Percentiles rank a stretch among this genome's conserved stretches.
Evolutionary conservation across 1,284 basidiomycete species (phyloP).

Genomic region (Amylostereum areolatum): DNA sequence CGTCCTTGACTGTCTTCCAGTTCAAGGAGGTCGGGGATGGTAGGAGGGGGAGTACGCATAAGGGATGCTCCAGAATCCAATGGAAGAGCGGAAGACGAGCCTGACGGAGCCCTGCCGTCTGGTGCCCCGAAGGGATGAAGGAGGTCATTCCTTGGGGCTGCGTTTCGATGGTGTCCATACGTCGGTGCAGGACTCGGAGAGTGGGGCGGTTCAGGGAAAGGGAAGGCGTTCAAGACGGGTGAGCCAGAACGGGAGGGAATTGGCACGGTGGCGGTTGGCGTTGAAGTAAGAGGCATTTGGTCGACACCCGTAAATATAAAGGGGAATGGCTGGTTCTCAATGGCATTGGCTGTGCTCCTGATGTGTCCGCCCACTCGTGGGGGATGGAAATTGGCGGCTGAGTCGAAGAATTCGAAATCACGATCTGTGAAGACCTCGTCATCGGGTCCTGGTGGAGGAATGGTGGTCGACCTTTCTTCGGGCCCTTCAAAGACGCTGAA

Average conservation of each 20-base stretch:
- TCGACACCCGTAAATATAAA: constrained; percentile 37
- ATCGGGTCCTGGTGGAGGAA: constrained; percentile 13
- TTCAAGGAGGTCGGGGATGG: constrained; percentile 13
- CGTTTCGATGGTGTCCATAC: not conserved
- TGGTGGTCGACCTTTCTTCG: constrained; percentile 21
- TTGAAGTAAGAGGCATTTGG: constrained; percentile 44
- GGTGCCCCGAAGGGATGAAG: constrained; percentile 21
- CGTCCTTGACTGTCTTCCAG: constrained; percentile 6
- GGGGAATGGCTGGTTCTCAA: constrained; percentile 49
- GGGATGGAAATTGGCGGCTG: constrained; percentile 35
- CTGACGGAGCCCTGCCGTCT: constrained; percentile 8
- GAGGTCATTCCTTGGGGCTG: constrained; percentile 16
- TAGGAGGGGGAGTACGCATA: constrained; percentile 15
- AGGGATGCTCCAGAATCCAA: constrained; percentile 15
- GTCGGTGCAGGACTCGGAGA: constrained; percentile 57
- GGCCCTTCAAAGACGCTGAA: constrained; percentile 27
- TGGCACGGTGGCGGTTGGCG: constrained; percentile 35
- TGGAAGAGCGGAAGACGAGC: constrained; percentile 9
- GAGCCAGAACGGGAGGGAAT: constrained; percentile 11
- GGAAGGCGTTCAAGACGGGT: constrained; percentile 39
- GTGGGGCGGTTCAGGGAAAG: constrained; percentile 60
- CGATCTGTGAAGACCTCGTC: constrained; percentile 30
- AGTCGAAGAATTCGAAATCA: constrained; percentile 36
- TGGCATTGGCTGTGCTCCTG: constrained; percentile 39
- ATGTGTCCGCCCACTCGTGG: constrained; percentile 18